Evolutionary conservation across 2,329 filamentous ascomycete genomes (phyloP).

Genomic region (Penicillium fuscoglaucum): DNA sequence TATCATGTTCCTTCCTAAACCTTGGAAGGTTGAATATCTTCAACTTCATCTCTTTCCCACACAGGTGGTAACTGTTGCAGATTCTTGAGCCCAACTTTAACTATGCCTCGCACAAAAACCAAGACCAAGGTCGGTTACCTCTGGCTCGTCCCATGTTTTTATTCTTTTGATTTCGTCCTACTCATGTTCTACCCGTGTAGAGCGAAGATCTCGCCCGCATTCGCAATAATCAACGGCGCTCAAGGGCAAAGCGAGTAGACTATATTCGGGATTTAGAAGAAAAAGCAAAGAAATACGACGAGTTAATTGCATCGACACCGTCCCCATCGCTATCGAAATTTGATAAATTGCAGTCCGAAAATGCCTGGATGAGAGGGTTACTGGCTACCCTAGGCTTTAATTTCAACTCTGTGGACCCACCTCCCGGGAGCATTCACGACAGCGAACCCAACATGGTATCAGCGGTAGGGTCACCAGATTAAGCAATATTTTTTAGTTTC

Average conservation of each 20-base stretch:
- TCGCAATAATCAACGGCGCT: conserved; percentile 2
- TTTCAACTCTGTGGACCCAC: no score
- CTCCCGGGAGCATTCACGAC: no score
- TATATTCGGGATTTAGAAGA: conserved; percentile 14
- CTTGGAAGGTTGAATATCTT: no score
- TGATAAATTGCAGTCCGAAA: background rate
- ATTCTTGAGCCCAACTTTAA: background rate
- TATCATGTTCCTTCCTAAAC: no score
- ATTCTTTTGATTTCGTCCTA: background rate
- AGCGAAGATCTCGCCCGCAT: conserved; percentile 13
- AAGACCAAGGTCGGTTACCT: conserved; percentile 8
- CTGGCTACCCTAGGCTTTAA: no score
- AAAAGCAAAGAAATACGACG: conserved; percentile 14
- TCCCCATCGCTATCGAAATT: background rate
- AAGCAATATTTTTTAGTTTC: no score
- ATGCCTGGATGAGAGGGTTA: no score
- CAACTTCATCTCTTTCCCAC: no score
- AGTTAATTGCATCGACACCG: background rate
- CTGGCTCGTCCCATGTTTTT: no score
- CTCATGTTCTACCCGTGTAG: background rate
- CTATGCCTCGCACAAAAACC: conserved; percentile 10
- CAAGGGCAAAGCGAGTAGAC: conserved; percentile 9
- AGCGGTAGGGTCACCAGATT: no score
- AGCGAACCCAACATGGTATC: no score
- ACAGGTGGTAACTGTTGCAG: no score